Base-by-base conservation (phyloP, 83 land plant species). In the Picea abies region DNA sequence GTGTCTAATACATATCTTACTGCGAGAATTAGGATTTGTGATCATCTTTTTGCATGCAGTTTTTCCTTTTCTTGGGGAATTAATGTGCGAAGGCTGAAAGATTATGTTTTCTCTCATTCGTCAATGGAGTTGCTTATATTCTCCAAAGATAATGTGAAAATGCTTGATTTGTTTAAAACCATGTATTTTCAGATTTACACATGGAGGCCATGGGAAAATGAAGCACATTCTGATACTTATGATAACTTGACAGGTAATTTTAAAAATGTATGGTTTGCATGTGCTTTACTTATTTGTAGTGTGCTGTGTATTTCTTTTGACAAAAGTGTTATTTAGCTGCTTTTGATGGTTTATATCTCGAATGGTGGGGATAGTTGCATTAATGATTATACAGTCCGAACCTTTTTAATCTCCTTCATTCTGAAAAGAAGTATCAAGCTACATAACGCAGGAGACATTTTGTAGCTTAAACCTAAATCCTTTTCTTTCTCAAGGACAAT, bases 201-300 rank as follows among this genome's bases (percentile, higher is more conserved):
- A 71, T 95, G 97, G 97, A 90, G 96, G 35, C 78, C 32, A 73
- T 95, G 97, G 97, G 97, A 95, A 81, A 90, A 88, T 5, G 93
- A 94, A 78, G 97, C 96, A 60, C 94, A 85, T 66, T 83, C 69
- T 76, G 90, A 92, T 72, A 79, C 78, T 11, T 82, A 87, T 71
- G 90, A 90, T 84, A 79, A 61, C 23, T 84, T 89, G 47, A 61
- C 78, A 52, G 92, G 95, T 89, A 87, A 41, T 29, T 19, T 78
- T 73, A 20, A 52, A 44, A 22, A 44, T 73, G 47, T 73, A n/a
- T 68, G 39, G 71, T 68, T 68, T 68, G 71, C 20, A 41, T 73
- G 58, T 15, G 39, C 1, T 37, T 19, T 72, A 72, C 58, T 72
- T 72, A 44, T 44, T 73, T 73, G 78, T 12, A 65, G 14, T 5